Base-by-base conservation (phyloP, 352 stramenopile genomes). In the Phytopythium vexans region DNA sequence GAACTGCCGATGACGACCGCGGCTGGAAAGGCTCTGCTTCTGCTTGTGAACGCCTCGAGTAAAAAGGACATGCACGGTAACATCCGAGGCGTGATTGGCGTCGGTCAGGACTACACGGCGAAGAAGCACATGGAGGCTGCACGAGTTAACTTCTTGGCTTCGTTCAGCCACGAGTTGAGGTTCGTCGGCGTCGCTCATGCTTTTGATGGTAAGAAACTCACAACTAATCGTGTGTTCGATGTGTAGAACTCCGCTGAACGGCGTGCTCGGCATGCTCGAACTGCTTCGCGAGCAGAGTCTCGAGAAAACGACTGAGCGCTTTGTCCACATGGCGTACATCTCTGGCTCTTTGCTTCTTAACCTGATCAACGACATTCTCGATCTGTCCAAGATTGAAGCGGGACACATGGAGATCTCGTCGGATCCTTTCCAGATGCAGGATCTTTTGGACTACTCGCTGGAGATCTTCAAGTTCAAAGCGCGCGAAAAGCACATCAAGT, bases 331-430 rank as follows among this genome's bases (percentile, higher is more conserved):
- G 62, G 77, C 77, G 1, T 86, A 86, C 55, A 77, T 87, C 46
- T 87, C 76, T 4, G 78, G 78, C 3, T 86, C 73, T 21, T 53
- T 89, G 21, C 49, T 89, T 43, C 63, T 89, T 14, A 89, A 86
- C 57, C 40, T 89, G 15, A 89, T 89, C 58, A 89, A 95, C 63
- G 85, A 95, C 53, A 95, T 95, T 49, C 72, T 95, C 12, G 85
- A 95, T 62, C 68, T 94, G 41, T 94, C 88, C 4, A 92, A 92
- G 61, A 96, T 97, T 69, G 90, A 97, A 74, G 89, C 92, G 15
- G 88, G 88, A 0, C 92, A 89, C 64, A 77, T 86, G 70, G 74
- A 91, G 58, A 78, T 94, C 58, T 81, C 77, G 55, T 68, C 76
- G 46, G 77, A 95, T 67, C 83, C 74, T 52, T 82, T 83, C 57